These are phyloP conservation scores for Clarireedia hainanense DNA, from an alignment of 2,329 filamentous ascomycete species.

Conservation along the genomic window DNA sequence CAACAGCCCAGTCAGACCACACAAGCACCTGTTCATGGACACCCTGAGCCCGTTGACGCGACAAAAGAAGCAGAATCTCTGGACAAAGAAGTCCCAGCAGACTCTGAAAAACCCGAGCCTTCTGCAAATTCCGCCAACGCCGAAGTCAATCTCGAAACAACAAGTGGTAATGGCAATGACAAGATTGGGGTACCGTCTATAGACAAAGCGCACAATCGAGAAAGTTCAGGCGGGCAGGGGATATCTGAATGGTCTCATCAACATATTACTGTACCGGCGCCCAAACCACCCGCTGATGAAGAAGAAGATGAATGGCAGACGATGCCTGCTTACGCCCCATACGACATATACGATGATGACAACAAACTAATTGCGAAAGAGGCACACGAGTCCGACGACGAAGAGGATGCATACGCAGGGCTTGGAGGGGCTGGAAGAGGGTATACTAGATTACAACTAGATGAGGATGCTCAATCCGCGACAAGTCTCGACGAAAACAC, in stretches of 20 bases:
- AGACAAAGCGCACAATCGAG: background rate
- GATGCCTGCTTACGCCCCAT: conserved; percentile 89
- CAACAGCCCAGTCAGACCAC: conserved; percentile 2
- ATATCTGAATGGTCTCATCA: conserved; percentile 89
- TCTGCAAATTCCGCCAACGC: background rate
- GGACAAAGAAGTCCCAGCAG: conserved; percentile 4
- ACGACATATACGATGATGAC: conserved; percentile 94
- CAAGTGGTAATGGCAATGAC: background rate
- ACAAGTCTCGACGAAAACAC: conserved; percentile 98
- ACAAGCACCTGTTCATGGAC: background rate
- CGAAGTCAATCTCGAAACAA: background rate
- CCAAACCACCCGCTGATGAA: conserved; percentile 40
- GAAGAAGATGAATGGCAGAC: conserved; percentile 77
- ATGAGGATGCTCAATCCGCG: conserved; percentile 87
- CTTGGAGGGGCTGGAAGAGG: conserved; percentile 88
- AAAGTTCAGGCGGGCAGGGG: conserved; percentile 9
- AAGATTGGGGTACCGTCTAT: background rate
- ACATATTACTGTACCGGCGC: conserved; percentile 51
- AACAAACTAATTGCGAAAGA: conserved; percentile 80
- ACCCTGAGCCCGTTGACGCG: background rate
- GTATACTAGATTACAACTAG: conserved; percentile 89
- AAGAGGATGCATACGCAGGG: conserved; percentile 61
- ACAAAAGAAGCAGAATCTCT: conserved; percentile 8
- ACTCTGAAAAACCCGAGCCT: conserved; percentile 4
- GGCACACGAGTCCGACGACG: conserved; percentile 60